phyloP scores from a whole-genome alignment of 148 eudicot species.

The Selenicereus undatus region DNA sequence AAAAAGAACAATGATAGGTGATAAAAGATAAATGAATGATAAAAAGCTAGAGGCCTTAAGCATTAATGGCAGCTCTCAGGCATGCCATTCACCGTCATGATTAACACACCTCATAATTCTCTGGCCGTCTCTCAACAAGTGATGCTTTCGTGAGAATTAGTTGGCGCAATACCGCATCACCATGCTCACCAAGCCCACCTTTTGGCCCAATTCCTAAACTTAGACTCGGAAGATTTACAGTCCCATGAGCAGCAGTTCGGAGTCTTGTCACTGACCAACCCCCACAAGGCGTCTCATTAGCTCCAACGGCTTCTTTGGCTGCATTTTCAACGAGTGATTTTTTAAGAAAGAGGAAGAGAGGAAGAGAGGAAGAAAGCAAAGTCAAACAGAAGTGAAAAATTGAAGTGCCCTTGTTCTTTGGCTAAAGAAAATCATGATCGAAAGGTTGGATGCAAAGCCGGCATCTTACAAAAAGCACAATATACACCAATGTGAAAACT shows the following conservation, averaged over 20 bases:
- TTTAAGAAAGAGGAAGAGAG: conserved; percentile 5
- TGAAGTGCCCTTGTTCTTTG: neutral
- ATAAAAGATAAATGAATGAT: neutral
- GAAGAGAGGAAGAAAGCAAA: conserved; percentile 4
- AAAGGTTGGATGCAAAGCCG: no score
- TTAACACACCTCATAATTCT: conserved; percentile 83
- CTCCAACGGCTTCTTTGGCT: conserved; percentile 97
- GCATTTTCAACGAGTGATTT: conserved; percentile 28
- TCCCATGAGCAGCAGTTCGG: conserved; percentile 92
- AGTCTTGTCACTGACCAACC: conserved; percentile 94
- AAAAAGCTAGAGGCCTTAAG: neutral
- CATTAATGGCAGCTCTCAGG: neutral
- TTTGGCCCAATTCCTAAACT: conserved; percentile 82
- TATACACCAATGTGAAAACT: no score
- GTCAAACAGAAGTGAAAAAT: neutral
- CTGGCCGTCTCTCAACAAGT: conserved; percentile 95
- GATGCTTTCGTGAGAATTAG: conserved; percentile 87
- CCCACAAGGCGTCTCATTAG: conserved; percentile 93
- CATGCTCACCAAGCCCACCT: conserved; percentile 96
- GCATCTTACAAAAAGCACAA: no score
- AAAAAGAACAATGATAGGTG: neutral
- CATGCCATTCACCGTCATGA: neutral
- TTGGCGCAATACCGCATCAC: conserved; percentile 95
- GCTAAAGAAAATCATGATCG: no score
- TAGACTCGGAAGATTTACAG: conserved; percentile 60